Percentiles rank a stretch among this genome's conserved stretches.
Evolutionary conservation across 225 moss, liverwort and hornwort species (phyloP).

Genomic region (Pleurozium schreberi): DNA sequence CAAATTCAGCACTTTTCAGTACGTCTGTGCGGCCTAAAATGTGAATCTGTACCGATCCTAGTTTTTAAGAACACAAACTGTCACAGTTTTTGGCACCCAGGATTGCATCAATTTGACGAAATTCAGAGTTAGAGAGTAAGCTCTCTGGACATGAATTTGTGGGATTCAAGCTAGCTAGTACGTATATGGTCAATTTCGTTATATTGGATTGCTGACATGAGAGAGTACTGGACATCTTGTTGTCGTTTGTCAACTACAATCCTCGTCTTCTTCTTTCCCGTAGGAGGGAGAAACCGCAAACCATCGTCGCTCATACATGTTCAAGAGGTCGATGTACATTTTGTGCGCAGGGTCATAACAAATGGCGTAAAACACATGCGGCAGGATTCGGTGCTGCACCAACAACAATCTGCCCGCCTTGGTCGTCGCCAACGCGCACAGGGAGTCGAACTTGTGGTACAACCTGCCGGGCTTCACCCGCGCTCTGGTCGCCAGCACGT

Average conservation of each 20-base stretch:
- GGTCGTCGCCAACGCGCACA: conserved; percentile 25
- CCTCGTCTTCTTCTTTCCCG: conserved; percentile 1
- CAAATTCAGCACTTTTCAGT: not conserved
- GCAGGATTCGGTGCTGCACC: conserved; percentile 20
- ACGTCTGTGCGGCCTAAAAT: no score
- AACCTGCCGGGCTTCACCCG: conserved; percentile 19
- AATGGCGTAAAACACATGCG: conserved; percentile 32
- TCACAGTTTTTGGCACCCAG: not conserved
- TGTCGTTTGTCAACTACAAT: not conserved
- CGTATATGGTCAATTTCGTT: no score
- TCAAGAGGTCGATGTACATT: conserved; percentile 10
- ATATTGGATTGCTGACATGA: not conserved
- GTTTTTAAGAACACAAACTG: no score
- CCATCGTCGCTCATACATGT: conserved; percentile 47
- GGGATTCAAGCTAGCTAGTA: not conserved
- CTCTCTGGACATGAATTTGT: not conserved
- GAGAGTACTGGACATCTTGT: not conserved
- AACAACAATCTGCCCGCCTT: conserved; percentile 22
- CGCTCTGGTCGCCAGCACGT: not conserved
- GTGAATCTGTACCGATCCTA: not conserved
- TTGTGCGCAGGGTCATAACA: conserved; percentile 16
- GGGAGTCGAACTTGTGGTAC: conserved; percentile 47
- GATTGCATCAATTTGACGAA: not conserved
- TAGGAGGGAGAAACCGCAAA: conserved; percentile 9
- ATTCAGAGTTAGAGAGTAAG: no score